These are phyloP conservation scores for Monilinia fructigena DNA, from an alignment of 2,329 filamentous ascomycete species.

Conservation along the genomic window DNA sequence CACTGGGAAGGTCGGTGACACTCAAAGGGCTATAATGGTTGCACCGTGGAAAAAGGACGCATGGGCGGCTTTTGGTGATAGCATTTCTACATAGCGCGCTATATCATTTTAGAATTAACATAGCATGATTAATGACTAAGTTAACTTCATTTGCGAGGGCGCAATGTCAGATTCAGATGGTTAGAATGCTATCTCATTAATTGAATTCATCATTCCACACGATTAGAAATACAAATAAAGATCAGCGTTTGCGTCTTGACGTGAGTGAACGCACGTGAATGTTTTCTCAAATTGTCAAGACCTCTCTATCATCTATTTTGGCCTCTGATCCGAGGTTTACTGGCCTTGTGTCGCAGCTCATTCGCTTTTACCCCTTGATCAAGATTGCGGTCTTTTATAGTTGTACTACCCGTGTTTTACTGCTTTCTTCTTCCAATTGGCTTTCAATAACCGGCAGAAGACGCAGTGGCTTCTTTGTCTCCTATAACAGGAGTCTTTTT, in stretches of 20 bases:
- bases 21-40: conserved; percentile 73
- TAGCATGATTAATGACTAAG: neutral
- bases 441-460: too few species aligned
- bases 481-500: too few species aligned
- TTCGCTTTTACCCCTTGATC: too few species aligned
- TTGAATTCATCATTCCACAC: neutral
- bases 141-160: neutral
- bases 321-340: too few species aligned
- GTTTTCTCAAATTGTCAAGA: too few species aligned
- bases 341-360: too few species aligned
- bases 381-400: too few species aligned
- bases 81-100: neutral
- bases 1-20: conserved; percentile 68
- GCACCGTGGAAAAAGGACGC: conserved; percentile 66
- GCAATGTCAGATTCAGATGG: neutral
- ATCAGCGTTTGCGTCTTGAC: neutral
- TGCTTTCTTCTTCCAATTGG: too few species aligned
- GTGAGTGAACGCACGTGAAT: too few species aligned
- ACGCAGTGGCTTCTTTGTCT: too few species aligned
- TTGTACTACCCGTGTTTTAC: too few species aligned
- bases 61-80: conserved; percentile 30
- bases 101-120: neutral
- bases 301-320: too few species aligned
- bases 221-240: neutral
- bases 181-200: neutral